Conservation (phyloP, 176 grass and related monocot species). For the Calamus simplicifolius region DNA sequence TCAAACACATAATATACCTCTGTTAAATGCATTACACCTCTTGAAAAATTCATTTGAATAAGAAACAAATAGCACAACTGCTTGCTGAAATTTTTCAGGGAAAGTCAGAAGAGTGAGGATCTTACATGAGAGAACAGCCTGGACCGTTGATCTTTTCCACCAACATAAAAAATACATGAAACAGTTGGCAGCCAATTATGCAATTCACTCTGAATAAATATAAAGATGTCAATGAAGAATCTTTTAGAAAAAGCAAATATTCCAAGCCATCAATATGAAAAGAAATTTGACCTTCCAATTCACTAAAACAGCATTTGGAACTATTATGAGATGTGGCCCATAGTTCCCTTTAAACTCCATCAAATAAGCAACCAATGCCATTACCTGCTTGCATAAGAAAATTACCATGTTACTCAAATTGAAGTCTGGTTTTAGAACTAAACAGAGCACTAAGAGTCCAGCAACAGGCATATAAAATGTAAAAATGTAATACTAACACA, state of each 20-base stretch:
- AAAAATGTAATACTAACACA: too few relatives aligned
- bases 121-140: slow-evolving; percentile 91
- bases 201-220: slow-evolving; percentile 80
- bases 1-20: too few relatives aligned
- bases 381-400: slow-evolving; percentile 54
- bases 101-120: background rate
- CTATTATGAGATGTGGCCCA: slow-evolving; percentile 98
- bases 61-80: too few relatives aligned
- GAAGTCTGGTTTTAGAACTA: too few relatives aligned
- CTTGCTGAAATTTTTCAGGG: too few relatives aligned
- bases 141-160: slow-evolving; percentile 82
- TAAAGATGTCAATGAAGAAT: slow-evolving; percentile 18
- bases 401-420: background rate
- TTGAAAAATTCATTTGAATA: too few relatives aligned
- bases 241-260: background rate
- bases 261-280: slow-evolving; percentile 12
- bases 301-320: slow-evolving; percentile 97
- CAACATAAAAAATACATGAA: slow-evolving; percentile 99
- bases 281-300: slow-evolving; percentile 90
- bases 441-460: too few relatives aligned
- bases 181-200: slow-evolving; percentile 87
- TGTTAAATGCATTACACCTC: too few relatives aligned
- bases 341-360: slow-evolving; percentile 99
- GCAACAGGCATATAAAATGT: too few relatives aligned
- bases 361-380: slow-evolving; percentile 93